These are phyloP conservation scores for Fraxinus americana DNA, from an alignment of 257 asterid species.

Conservation along the genomic window DNA sequence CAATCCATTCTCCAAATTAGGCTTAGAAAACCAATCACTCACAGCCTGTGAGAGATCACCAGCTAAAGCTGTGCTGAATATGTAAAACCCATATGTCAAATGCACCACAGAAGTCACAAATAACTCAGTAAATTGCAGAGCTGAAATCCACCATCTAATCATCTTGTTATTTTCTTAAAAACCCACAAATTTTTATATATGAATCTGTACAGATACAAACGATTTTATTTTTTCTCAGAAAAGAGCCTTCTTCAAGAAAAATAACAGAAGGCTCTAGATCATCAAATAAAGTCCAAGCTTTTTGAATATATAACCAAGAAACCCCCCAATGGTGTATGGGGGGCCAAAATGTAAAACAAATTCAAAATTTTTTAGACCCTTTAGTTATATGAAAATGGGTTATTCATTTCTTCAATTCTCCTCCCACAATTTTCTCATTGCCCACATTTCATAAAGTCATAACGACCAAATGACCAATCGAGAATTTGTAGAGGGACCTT, in stretches of 20 bases:
- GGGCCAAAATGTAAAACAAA: not conserved
- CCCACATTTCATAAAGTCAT: not conserved
- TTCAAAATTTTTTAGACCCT: slow-evolving; percentile 14
- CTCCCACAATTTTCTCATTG: slow-evolving; percentile 54
- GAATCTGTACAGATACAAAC: not conserved
- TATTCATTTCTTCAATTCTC: slow-evolving; percentile 16
- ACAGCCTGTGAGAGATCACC: slow-evolving; percentile 79
- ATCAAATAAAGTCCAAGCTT: slow-evolving; percentile 15
- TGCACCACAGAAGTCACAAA: slow-evolving; percentile 78
- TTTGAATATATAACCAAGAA: slow-evolving; percentile 6
- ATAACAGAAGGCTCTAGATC: slow-evolving; percentile 59
- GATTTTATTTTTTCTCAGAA: not conserved
- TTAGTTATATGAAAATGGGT: not conserved
- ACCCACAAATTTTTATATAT: not conserved
- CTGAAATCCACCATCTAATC: slow-evolving; percentile 77
- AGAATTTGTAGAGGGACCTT: not conserved
- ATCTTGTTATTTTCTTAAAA: slow-evolving; percentile 29
- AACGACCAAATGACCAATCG: not conserved
- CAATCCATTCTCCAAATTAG: slow-evolving; percentile 49
- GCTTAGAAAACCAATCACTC: slow-evolving; percentile 65
- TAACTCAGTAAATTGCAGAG: slow-evolving; percentile 73
- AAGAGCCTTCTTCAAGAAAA: slow-evolving; percentile 62
- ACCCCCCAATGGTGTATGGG: not conserved
- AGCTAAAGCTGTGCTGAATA: slow-evolving; percentile 89
- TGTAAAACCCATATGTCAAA: slow-evolving; percentile 86